Evolutionary conservation across 768 basidiomycete species (phyloP).

Genomic region (Tubosaeta sp.): DNA sequence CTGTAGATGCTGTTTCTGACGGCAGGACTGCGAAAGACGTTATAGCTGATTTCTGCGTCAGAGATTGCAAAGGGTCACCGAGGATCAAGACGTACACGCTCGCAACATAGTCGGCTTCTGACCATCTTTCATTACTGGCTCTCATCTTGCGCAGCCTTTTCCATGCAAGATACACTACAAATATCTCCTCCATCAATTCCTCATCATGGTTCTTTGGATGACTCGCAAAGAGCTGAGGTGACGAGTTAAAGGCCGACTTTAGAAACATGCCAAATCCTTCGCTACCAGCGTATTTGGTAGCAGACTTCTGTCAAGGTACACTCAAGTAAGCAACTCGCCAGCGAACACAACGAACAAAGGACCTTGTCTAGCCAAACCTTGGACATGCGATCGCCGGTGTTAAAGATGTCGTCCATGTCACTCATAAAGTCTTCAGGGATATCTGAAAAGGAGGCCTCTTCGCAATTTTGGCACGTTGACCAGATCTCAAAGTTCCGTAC

Average conservation of each 20-base stretch:
- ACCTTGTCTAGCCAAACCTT: constrained; percentile 42
- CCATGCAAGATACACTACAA: constrained; percentile 43
- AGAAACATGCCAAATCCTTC: constrained; percentile 23
- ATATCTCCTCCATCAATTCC: constrained; percentile 36
- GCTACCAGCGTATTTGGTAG: constrained; percentile 1
- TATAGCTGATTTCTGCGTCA: constrained; percentile 35
- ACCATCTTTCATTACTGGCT: constrained; percentile 43
- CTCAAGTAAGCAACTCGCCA: constrained; percentile 1
- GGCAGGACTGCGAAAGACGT: constrained; percentile 45
- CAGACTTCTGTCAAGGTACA: constrained; percentile 1
- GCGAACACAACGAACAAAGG: background rate
- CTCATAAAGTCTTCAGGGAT: constrained; percentile 37
- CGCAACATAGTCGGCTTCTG: constrained; percentile 52
- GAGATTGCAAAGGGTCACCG: background rate
- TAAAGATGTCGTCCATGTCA: constrained; percentile 38
- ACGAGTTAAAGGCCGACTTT: constrained; percentile 28
- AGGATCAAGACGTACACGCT: constrained; percentile 41
- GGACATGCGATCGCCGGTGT: constrained; percentile 35
- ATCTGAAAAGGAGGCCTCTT: constrained; percentile 45
- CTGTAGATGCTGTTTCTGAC: constrained; percentile 39
- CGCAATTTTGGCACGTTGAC: constrained; percentile 45
- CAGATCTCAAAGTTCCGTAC: constrained; percentile 48
- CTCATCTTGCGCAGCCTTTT: constrained; percentile 40
- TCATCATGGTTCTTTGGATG: constrained; percentile 13
- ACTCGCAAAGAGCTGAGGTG: constrained; percentile 40